Percentiles rank a stretch among this genome's conserved stretches.
These are phyloP conservation scores for Metarhizium guizhouense DNA, from an alignment of 2,329 filamentous ascomycete genomes.

Conservation along the genomic window DNA sequence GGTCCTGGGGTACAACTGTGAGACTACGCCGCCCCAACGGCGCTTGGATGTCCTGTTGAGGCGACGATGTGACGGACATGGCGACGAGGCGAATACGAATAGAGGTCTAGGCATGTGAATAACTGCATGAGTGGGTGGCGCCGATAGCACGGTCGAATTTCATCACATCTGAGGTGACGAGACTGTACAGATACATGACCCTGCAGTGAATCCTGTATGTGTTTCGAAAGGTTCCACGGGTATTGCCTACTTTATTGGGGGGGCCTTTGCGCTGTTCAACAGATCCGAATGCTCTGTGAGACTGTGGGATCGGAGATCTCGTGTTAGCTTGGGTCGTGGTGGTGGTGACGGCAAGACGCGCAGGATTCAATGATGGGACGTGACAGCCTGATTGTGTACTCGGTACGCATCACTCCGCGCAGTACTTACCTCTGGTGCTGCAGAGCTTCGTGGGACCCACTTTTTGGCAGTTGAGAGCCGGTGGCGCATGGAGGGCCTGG, in stretches of 20 bases:
- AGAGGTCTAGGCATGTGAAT: neutral
- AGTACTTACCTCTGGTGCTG: no score
- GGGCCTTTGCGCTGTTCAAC: no score
- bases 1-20: constrained; percentile 27
- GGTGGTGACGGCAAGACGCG: neutral
- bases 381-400: neutral
- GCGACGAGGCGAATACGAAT: neutral
- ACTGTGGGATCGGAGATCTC: neutral
- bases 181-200: neutral
- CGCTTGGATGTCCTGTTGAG: constrained; percentile 13
- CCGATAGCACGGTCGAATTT: neutral
- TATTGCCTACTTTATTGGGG: neutral
- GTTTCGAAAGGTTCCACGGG: no score
- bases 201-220: neutral
- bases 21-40: constrained; percentile 19
- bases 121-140: neutral
- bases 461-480: neutral
- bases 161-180: neutral
- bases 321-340: neutral
- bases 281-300: no score
- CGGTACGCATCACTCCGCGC: no score
- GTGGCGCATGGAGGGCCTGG: no score
- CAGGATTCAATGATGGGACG: neutral
- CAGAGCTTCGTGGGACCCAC: no score
- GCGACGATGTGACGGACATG: constrained; percentile 18